phyloP scores from a whole-genome alignment of 768 basidiomycete species.

The Cubamyces lactineus region DNA sequence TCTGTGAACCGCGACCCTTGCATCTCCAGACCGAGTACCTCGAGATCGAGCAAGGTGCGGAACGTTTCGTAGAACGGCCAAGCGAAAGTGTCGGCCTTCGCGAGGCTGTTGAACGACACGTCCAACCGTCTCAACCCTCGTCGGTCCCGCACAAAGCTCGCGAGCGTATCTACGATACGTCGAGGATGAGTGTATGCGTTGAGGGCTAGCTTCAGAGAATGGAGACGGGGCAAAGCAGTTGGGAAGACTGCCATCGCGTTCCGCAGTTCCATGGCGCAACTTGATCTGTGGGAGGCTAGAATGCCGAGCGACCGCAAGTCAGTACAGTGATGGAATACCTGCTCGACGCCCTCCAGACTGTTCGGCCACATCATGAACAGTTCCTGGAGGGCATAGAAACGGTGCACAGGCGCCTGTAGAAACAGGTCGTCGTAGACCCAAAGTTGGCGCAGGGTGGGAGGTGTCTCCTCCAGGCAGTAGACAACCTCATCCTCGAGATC shows the following conservation, averaged over 20 bases:
- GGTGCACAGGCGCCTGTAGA: constrained; percentile 4
- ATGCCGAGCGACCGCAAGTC: constrained; percentile 11
- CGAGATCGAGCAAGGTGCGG: constrained; percentile 1
- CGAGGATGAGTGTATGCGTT: not conserved
- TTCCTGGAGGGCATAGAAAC: constrained; percentile 8
- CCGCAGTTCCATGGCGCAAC: not conserved
- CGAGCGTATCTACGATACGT: not conserved
- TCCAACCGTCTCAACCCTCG: constrained; percentile 12
- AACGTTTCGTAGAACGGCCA: not conserved
- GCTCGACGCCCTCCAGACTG: not conserved
- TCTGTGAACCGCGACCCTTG: not conserved
- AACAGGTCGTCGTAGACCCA: constrained; percentile 1
- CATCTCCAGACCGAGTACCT: constrained; percentile 15
- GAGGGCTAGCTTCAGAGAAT: constrained; percentile 15
- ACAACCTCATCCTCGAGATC: too few relatives aligned
- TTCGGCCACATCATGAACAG: constrained; percentile 4
- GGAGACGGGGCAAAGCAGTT: constrained; percentile 4
- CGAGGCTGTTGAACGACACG: not conserved
- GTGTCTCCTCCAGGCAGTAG: not conserved
- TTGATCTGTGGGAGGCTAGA: not conserved
- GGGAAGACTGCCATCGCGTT: not conserved
- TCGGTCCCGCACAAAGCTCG: constrained; percentile 13
- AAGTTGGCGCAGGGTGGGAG: not conserved
- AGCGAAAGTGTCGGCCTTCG: not conserved
- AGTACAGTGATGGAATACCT: constrained; percentile 13